Evolutionary conservation across 2,329 filamentous ascomycete genomes (phyloP), one percentile per base, ranked within the genome.

Genomic region (Dryadomyces quercus-mongolicae): DNA sequence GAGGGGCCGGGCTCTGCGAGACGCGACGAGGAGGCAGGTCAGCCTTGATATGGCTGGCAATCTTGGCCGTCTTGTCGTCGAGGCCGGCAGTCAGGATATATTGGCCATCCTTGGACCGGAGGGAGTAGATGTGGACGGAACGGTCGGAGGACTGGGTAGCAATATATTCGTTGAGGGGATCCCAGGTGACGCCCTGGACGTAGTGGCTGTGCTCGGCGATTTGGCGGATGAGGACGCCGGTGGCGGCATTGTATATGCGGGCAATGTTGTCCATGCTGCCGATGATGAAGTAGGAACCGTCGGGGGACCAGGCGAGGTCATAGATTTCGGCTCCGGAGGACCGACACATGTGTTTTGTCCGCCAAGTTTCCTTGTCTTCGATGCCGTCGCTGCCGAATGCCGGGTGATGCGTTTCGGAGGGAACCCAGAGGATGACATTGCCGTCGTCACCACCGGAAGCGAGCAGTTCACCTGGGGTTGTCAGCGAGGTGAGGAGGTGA

Each of bases 231-330:
- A 91, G 68, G 36, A 76, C 74, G 56, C 78, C 78, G 75, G 57
- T 58, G 42, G 87, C 85, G 55, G 91, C 88, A 69, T 95, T 96
- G 75, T 96, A 97, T 62, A 98, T 97, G 56, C 92, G 82, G 56
- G 93, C 91, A 66, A 97, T 85, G 67, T 98, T 98, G 72, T 98
- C 93, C 91, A 98, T 97, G 71, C 93, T 97, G 43, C 93, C 93
- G 22, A 94, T 96, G 63, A 98, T 96, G 73, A 98, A 95, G 72
- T 94, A 93, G 43, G 84, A 75, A 43, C 88, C 90, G 68, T 98
- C 93, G n/a, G 94, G 94, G 50, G 93, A 97, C 94, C 93, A 98
- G 51, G 93, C 93, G 55, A 98, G 74, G 69, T 98, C 93, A 71
- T 98, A 98, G 61, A 98, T 97, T 68, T 98, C 93, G 12, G 91